phyloP scores from a whole-genome alignment of 495 filamentous ascomycete species.

The Tuber umbilicatum region DNA sequence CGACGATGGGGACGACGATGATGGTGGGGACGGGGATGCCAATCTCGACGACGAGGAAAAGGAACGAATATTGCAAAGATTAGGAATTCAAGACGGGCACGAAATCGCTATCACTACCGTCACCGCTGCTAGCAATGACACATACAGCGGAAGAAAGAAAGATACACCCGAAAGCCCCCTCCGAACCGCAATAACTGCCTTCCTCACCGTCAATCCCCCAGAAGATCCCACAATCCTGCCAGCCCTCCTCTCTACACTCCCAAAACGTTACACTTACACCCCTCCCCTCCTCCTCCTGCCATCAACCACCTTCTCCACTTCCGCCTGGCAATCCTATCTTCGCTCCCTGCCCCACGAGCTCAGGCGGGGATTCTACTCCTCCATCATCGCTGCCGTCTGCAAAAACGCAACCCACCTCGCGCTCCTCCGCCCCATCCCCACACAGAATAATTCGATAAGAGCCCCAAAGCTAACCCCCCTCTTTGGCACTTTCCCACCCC shows the following conservation, averaged over 20 bases:
- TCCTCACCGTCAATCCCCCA: conserved; percentile 16
- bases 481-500: conserved; percentile 13
- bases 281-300: conserved; percentile 29
- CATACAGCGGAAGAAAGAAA: neutral
- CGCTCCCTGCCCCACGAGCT: conserved; percentile 11
- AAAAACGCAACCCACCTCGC: conserved; percentile 38
- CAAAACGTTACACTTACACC: conserved; percentile 39
- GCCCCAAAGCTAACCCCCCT: conserved; percentile 21
- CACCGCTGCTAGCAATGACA: neutral
- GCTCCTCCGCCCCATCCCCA: conserved; percentile 19
- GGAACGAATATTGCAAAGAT: neutral
- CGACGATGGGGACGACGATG: neutral
- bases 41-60: neutral
- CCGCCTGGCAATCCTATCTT: conserved; percentile 24
- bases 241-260: conserved; percentile 21
- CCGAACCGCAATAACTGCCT: conserved; percentile 13
- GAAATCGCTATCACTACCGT: neutral
- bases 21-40: neutral
- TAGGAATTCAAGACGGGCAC: neutral
- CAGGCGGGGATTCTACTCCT: conserved; percentile 10
- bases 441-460: conserved; percentile 11
- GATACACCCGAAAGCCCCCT: conserved; percentile 17
- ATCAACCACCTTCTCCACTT: conserved; percentile 17
- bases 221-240: neutral
- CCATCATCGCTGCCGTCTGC: conserved; percentile 20